Conservation (phyloP, 768 basidiomycete species). For the Tricholoma terreum region DNA sequence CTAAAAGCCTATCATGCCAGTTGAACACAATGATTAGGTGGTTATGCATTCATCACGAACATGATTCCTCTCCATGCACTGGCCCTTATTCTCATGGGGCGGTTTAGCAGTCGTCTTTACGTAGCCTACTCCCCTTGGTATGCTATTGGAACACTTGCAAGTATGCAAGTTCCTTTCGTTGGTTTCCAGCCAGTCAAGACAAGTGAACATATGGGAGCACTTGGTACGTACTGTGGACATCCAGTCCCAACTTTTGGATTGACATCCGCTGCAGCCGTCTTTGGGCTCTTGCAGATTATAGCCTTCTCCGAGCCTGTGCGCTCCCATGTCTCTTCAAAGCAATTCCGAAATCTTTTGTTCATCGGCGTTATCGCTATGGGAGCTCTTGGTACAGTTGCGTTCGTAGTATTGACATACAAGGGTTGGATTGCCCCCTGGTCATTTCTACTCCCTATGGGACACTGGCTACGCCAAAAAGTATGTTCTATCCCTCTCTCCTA, state of each 20-base stretch:
- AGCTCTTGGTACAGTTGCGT: constrained; percentile 64
- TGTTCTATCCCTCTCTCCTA: constrained; percentile 20
- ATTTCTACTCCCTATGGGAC: constrained; percentile 99
- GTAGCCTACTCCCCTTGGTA: constrained; percentile 98
- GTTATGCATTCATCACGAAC: constrained; percentile 99
- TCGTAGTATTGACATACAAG: constrained; percentile 82
- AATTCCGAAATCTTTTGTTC: constrained; percentile 83
- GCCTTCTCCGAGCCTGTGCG: constrained; percentile 90
- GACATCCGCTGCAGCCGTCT: constrained; percentile 60
- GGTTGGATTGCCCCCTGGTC: constrained; percentile 98
- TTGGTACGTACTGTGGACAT: constrained; percentile 52
- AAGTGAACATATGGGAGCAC: constrained; percentile 97
- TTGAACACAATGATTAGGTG: constrained; percentile 48
- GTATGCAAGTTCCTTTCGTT: constrained; percentile 99
- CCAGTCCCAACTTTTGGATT: not conserved
- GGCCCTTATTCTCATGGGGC: constrained; percentile 94
- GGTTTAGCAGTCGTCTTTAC: constrained; percentile 89
- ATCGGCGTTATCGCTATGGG: constrained; percentile 67
- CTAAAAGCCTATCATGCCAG: not conserved
- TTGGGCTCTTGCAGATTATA: constrained; percentile 93
- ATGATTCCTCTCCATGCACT: constrained; percentile 98
- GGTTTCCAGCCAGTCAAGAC: constrained; percentile 98
- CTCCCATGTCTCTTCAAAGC: constrained; percentile 85
- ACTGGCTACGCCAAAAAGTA: constrained; percentile 98
- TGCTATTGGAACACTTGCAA: constrained; percentile 92